These are phyloP conservation scores for Lavandula angustifolia DNA, from an alignment of 257 asterid species.

Conservation along the genomic window DNA sequence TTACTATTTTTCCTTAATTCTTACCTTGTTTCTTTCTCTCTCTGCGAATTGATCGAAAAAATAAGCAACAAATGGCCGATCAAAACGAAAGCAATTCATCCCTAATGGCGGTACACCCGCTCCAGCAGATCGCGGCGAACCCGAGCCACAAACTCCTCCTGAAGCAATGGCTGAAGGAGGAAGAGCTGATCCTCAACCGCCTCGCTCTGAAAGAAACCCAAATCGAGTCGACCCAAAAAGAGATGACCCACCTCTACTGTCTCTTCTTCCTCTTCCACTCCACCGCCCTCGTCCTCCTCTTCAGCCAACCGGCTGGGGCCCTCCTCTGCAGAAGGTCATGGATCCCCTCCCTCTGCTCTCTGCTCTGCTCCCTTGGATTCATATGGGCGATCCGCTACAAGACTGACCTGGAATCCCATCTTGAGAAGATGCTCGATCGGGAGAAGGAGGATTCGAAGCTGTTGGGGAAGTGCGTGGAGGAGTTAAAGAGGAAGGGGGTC, in stretches of 20 bases:
- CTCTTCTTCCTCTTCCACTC: slow-evolving; percentile 94
- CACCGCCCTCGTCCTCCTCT: slow-evolving; percentile 75
- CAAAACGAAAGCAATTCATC: slow-evolving; percentile 24
- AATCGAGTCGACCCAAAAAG: slow-evolving; percentile 61
- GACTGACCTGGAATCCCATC: slow-evolving; percentile 45
- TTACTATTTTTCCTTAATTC: slow-evolving; percentile 1
- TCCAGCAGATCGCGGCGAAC: slow-evolving; percentile 75
- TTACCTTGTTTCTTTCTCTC: slow-evolving; percentile 1
- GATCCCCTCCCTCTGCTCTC: slow-evolving; percentile 36
- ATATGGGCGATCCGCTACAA: slow-evolving; percentile 38
- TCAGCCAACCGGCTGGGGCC: slow-evolving; percentile 29
- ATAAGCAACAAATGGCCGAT: slow-evolving; percentile 26
- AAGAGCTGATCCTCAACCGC: slow-evolving; percentile 78
- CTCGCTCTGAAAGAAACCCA: slow-evolving; percentile 77
- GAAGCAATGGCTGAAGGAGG: slow-evolving; percentile 93
- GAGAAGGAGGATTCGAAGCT: slow-evolving; percentile 78
- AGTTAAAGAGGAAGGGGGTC: slow-evolving; percentile 75
- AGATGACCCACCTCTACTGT: slow-evolving; percentile 77
- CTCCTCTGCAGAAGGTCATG: slow-evolving; percentile 28
- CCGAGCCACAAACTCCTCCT: slow-evolving; percentile 94
- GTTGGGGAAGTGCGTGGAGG: slow-evolving; percentile 77
- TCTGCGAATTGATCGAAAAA: background rate
- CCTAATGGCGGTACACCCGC: slow-evolving; percentile 37
- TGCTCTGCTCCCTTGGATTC: slow-evolving; percentile 29
- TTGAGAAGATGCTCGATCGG: slow-evolving; percentile 73